Conservation (phyloP, 2,329 filamentous ascomycete species). For the Ophiostoma angusticollis region DNA sequence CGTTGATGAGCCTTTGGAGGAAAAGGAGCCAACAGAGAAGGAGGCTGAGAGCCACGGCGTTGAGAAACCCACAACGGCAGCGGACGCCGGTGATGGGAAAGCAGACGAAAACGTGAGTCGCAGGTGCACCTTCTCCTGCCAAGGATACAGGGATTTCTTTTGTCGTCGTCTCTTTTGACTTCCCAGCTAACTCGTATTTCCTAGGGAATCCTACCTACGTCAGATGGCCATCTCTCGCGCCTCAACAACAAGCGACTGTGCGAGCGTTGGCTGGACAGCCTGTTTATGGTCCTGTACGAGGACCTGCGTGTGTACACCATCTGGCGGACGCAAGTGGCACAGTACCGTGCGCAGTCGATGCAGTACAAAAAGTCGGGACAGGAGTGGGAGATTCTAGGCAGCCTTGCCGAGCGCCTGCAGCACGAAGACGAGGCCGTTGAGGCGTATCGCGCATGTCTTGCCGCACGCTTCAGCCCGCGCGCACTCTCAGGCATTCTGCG, state of each 20-base stretch:
- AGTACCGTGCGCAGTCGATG: constrained; percentile 84
- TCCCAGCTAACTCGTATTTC: neutral
- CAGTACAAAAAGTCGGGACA: constrained; percentile 94
- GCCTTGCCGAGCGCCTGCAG: constrained; percentile 82
- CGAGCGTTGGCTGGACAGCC: constrained; percentile 93
- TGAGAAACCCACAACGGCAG: constrained; percentile 68
- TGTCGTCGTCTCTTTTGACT: neutral
- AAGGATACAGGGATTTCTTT: too few relatives aligned
- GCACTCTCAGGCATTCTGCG: constrained; percentile 75
- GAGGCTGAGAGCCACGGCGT: constrained; percentile 30
- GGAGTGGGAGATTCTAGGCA: constrained; percentile 96
- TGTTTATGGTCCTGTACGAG: constrained; percentile 99
- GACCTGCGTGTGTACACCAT: constrained; percentile 97
- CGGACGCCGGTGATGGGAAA: constrained; percentile 66
- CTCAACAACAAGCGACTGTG: constrained; percentile 96
- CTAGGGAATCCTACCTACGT: constrained; percentile 42
- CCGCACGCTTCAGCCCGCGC: constrained; percentile 84
- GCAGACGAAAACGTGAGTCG: constrained; percentile 56
- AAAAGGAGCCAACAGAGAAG: neutral
- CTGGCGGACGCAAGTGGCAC: constrained; percentile 95
- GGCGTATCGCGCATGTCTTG: constrained; percentile 79
- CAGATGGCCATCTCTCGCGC: constrained; percentile 64
- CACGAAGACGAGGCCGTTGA: constrained; percentile 85
- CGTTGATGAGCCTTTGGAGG: constrained; percentile 16
- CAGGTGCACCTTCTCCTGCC: too few relatives aligned